phyloP scores from a whole-genome alignment of 1,284 basidiomycete genomes.

The Boletellus dicymbophilus region DNA sequence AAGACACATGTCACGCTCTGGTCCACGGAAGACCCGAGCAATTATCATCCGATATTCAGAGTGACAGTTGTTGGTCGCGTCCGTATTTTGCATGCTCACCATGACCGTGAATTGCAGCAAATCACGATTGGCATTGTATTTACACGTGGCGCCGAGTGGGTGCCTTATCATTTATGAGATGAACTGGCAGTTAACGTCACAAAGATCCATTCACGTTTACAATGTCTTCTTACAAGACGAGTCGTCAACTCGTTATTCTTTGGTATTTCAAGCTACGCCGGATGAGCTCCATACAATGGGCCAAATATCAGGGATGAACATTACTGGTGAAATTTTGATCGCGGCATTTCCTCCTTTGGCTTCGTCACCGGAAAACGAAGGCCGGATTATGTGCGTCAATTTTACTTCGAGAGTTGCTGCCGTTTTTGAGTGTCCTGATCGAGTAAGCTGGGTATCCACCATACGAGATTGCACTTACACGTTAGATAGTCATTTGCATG shows the following conservation, averaged over 20 bases:
- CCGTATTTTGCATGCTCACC: constrained; percentile 20
- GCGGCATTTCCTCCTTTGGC: constrained; percentile 6
- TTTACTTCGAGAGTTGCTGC: constrained; percentile 12
- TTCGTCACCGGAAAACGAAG: constrained; percentile 2
- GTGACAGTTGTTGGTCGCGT: constrained; percentile 16
- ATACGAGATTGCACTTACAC: constrained; percentile 5
- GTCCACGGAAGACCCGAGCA: constrained; percentile 10
- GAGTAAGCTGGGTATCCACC: constrained; percentile 14
- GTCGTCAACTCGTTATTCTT: constrained; percentile 1
- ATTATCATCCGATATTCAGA: constrained; percentile 10
- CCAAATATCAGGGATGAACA: constrained; percentile 19
- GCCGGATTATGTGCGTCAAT: constrained; percentile 24
- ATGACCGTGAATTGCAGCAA: constrained; percentile 9
- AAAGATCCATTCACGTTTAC: constrained; percentile 25
- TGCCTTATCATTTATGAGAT: not conserved
- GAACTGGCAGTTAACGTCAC: not conserved
- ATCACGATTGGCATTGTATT: constrained; percentile 19
- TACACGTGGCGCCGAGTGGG: constrained; percentile 17
- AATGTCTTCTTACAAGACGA: constrained; percentile 9
- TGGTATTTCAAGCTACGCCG: constrained; percentile 23
- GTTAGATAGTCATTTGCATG: constrained; percentile 10
- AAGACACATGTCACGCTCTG: constrained; percentile 23
- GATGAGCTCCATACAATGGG: constrained; percentile 16
- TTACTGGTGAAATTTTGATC: constrained; percentile 19
- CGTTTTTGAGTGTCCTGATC: constrained; percentile 15